Conservation (phyloP, 2,329 filamentous ascomycete genomes). For the Orbilia blumenaviensis region DNA sequence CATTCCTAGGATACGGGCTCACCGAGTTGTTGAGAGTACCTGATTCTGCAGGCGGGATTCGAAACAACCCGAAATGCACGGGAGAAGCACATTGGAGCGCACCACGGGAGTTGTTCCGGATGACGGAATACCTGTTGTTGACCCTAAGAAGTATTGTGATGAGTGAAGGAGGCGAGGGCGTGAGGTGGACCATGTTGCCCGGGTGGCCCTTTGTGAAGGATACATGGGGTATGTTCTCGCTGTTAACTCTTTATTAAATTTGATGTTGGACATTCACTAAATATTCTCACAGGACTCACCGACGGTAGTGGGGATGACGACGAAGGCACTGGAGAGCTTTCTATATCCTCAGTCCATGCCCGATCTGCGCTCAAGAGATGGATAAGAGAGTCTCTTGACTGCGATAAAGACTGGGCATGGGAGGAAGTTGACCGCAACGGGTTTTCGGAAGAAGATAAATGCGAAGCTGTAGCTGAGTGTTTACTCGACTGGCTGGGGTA, state of each 20-base stretch:
- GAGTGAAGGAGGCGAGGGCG: constrained; percentile 62
- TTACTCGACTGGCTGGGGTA: constrained; percentile 78
- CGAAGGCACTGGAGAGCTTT: constrained; percentile 42
- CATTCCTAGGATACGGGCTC: constrained; percentile 84
- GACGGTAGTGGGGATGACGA: constrained; percentile 34
- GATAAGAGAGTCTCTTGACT: constrained; percentile 50
- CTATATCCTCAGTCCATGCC: neutral
- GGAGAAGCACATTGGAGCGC: constrained; percentile 74
- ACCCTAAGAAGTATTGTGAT: constrained; percentile 69
- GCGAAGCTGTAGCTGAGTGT: constrained; percentile 76
- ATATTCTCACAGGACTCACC: constrained; percentile 61
- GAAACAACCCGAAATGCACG: constrained; percentile 64
- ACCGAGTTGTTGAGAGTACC: constrained; percentile 87
- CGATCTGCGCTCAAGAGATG: constrained; percentile 47
- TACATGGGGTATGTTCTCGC: constrained; percentile 63
- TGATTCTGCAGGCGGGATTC: constrained; percentile 77
- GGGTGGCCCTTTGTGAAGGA: constrained; percentile 70
- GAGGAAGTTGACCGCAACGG: constrained; percentile 68
- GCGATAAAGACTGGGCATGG: constrained; percentile 51
- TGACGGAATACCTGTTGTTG: constrained; percentile 80
- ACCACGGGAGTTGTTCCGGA: constrained; percentile 85
- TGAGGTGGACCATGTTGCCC: constrained; percentile 66
- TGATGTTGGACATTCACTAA: constrained; percentile 63
- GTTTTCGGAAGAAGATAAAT: constrained; percentile 71
- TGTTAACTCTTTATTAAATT: constrained; percentile 59